A percentile compares a stretch with the other conserved stretches of the same genome.
Conservation (phyloP, 108 stramenopile genomes). For the Stephanodiscus triporus region DNA sequence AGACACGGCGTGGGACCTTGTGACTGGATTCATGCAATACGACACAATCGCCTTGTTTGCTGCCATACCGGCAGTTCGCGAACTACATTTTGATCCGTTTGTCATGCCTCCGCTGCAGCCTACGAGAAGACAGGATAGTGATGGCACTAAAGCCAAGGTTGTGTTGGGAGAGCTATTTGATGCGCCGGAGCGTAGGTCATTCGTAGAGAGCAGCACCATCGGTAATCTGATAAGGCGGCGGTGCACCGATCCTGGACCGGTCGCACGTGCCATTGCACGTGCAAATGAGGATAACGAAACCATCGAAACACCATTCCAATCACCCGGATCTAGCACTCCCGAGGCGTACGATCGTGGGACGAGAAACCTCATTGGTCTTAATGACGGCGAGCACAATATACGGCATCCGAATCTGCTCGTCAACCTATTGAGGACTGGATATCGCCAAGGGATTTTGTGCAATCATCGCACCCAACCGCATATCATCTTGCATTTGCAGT, state of each 20-base stretch:
- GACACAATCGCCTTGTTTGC: slow-evolving; percentile 50
- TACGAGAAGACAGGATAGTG: neutral
- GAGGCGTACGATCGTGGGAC: slow-evolving; percentile 37
- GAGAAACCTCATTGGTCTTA: slow-evolving; percentile 40
- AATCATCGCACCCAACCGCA: slow-evolving; percentile 48
- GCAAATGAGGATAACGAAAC: neutral
- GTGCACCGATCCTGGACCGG: neutral
- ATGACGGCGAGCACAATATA: slow-evolving; percentile 42
- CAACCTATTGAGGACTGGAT: slow-evolving; percentile 37
- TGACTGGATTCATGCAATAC: slow-evolving; percentile 53
- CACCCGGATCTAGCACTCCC: slow-evolving; percentile 15
- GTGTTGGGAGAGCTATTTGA: neutral
- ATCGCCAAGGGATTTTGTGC: slow-evolving; percentile 33
- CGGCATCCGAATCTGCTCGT: slow-evolving; percentile 38
- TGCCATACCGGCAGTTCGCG: slow-evolving; percentile 46
- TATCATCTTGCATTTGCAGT: slow-evolving; percentile 43
- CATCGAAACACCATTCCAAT: slow-evolving; percentile 18
- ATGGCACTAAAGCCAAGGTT: neutral
- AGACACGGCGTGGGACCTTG: slow-evolving; percentile 55
- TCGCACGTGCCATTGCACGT: neutral
- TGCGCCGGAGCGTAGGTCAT: neutral
- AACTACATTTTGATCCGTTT: slow-evolving; percentile 46
- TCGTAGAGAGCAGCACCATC: neutral
- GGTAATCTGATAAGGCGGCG: neutral
- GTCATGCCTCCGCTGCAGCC: slow-evolving; percentile 40